A percentile compares a stretch with the other conserved stretches of the same genome.
Evolutionary conservation across 345 rosid species (phyloP).

Genomic region (Carallia brachiata): DNA sequence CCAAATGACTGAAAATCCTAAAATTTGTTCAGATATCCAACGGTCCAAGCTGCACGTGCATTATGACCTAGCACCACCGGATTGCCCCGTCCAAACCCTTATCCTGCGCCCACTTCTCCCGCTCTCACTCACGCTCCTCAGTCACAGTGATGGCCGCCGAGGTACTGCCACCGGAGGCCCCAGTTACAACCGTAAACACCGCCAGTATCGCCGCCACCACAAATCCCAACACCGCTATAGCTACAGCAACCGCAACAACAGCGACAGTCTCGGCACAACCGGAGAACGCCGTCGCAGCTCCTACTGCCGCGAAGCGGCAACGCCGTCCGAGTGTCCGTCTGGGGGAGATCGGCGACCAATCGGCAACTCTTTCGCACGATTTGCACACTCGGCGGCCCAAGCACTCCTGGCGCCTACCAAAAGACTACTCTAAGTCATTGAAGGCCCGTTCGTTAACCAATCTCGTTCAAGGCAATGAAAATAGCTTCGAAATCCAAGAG

Average conservation of each 20-base stretch:
- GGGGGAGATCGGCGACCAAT: slow-evolving; percentile 37
- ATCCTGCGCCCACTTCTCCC: slow-evolving; percentile 23
- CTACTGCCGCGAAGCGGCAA: slow-evolving; percentile 25
- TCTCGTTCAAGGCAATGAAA: slow-evolving; percentile 51
- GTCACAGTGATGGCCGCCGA: no score
- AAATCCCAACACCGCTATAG: background rate
- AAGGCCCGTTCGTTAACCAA: slow-evolving; percentile 61
- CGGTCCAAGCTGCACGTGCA: slow-evolving; percentile 4
- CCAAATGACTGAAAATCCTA: background rate
- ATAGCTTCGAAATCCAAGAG: slow-evolving; percentile 30
- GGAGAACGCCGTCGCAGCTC: slow-evolving; percentile 33
- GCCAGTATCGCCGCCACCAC: slow-evolving; percentile 37
- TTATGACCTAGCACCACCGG: slow-evolving; percentile 5
- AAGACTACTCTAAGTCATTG: slow-evolving; percentile 40
- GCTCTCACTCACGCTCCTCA: background rate
- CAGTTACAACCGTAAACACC: slow-evolving; percentile 23
- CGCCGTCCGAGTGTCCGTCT: slow-evolving; percentile 38
- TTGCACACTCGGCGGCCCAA: slow-evolving; percentile 46
- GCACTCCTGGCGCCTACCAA: slow-evolving; percentile 40
- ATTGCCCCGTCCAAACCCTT: slow-evolving; percentile 13
- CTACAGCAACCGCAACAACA: slow-evolving; percentile 2
- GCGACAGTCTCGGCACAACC: slow-evolving; percentile 13
- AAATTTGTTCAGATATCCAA: background rate
- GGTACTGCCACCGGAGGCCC: background rate
- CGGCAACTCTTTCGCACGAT: slow-evolving; percentile 35